Percentiles rank a stretch among this genome's conserved stretches.
Conservation (phyloP, 192 early-diverging fungal species). For the Chytriomyces hyalinus region DNA sequence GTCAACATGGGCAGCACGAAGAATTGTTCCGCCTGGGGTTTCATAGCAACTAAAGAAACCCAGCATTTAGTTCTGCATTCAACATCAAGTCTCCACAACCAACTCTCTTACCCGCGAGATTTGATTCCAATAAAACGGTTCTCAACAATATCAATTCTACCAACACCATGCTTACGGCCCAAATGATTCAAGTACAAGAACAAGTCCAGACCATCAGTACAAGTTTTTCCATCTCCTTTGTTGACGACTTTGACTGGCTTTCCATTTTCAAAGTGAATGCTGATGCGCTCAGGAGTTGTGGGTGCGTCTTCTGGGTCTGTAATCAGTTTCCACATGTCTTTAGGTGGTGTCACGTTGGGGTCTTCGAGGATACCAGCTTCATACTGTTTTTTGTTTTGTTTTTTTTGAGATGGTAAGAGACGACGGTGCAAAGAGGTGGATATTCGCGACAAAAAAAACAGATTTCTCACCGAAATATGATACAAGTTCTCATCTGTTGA, state of each 20-base stretch:
- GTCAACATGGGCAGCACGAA: conserved; percentile 94
- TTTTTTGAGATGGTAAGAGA: not conserved
- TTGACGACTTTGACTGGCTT: conserved; percentile 90
- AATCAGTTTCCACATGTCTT: conserved; percentile 99
- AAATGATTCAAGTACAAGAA: conserved; percentile 96
- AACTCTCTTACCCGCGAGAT: conserved; percentile 74
- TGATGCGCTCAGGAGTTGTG: conserved; percentile 94
- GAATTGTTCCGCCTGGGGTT: conserved; percentile 97
- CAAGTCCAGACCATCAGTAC: conserved; percentile 77
- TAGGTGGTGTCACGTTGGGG: conserved; percentile 90
- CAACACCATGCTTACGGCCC: conserved; percentile 96
- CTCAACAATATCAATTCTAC: conserved; percentile 99
- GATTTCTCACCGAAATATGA: conserved; percentile 78
- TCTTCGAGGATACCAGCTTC: conserved; percentile 99
- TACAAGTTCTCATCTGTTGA: conserved; percentile 99
- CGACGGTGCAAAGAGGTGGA: not conserved
- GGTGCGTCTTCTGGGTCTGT: conserved; percentile 97
- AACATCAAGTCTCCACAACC: not conserved
- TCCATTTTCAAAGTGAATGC: conserved; percentile 87
- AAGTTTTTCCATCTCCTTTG: conserved; percentile 66
- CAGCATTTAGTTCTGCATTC: conserved; percentile 23
- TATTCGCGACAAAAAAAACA: no score
- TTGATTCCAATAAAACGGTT: conserved; percentile 99
- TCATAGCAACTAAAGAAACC: conserved; percentile 78
- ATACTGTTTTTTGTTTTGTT: conserved; percentile 47